Conservation (phyloP, 306 rosid genomes). For the Hylodesmum podocarpum region DNA sequence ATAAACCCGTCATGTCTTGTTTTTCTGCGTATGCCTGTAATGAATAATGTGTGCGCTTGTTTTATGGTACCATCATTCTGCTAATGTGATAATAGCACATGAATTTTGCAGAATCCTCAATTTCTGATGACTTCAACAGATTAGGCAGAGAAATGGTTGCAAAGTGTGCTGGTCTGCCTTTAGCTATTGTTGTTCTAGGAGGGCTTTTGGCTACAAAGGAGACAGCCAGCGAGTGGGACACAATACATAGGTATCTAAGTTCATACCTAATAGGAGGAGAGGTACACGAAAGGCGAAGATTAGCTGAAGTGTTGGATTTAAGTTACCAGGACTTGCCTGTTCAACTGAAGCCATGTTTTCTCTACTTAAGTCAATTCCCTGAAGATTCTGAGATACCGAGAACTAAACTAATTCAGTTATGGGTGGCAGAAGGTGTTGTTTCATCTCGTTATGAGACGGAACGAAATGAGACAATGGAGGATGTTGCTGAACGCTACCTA, state of each 20-base stretch:
- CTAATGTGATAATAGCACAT: not conserved
- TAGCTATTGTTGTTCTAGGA: conserved; percentile 57
- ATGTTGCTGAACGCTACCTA: conserved; percentile 41
- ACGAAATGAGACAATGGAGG: conserved; percentile 40
- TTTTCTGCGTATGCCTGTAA: not conserved
- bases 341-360: conserved; percentile 52
- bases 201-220: conserved; percentile 56
- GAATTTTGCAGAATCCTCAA: conserved; percentile 29
- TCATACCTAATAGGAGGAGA: conserved; percentile 39
- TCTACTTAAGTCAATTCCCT: conserved; percentile 54
- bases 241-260: conserved; percentile 22
- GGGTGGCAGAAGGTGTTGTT: conserved; percentile 60
- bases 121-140: conserved; percentile 24
- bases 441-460: conserved; percentile 35
- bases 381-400: conserved; percentile 51
- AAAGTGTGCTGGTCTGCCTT: conserved; percentile 55
- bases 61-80: not conserved
- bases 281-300: conserved; percentile 32
- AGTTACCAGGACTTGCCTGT: conserved; percentile 49
- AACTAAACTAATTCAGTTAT: conserved; percentile 39
- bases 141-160: conserved; percentile 53
- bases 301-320: conserved; percentile 45
- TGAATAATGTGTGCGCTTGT: not conserved
- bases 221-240: conserved; percentile 42
- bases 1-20: not conserved